phyloP scores from a whole-genome alignment of 2,329 filamentous ascomycete genomes.

The Ophiostoma fasciatum region DNA sequence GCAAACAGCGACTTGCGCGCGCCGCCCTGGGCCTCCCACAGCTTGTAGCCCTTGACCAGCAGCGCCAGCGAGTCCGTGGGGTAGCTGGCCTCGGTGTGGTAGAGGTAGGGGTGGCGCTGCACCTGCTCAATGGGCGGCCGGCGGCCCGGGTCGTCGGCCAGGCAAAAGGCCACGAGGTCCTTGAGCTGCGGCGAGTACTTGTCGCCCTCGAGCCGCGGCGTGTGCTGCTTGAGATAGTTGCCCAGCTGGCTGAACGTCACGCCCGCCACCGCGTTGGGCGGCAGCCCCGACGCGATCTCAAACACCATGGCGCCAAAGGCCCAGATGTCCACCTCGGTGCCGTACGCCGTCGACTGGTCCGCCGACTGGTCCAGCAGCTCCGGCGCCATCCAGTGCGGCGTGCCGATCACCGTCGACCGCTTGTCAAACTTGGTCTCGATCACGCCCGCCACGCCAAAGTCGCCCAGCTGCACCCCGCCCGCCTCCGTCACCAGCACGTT shows the following conservation, averaged over 20 bases:
- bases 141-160: slow-evolving; percentile 51
- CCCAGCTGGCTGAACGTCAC: slow-evolving; percentile 37
- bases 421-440: slow-evolving; percentile 65
- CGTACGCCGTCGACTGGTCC: slow-evolving; percentile 36
- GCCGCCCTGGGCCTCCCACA: slow-evolving; percentile 64
- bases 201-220: slow-evolving; percentile 56
- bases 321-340: slow-evolving; percentile 69
- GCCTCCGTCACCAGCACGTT: slow-evolving; percentile 68
- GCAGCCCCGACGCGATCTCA: slow-evolving; percentile 65
- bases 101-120: slow-evolving; percentile 54
- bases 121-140: slow-evolving; percentile 57
- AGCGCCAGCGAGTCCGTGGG: slow-evolving; percentile 48
- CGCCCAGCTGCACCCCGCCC: slow-evolving; percentile 65
- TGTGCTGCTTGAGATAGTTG: slow-evolving; percentile 42
- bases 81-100: slow-evolving; percentile 44
- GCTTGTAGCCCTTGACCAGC: slow-evolving; percentile 56
- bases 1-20: slow-evolving; percentile 51
- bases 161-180: slow-evolving; percentile 57
- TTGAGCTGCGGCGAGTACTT: slow-evolving; percentile 55
- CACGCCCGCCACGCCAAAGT: slow-evolving; percentile 71
- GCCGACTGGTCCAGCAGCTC: slow-evolving; percentile 44
- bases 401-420: slow-evolving; percentile 67
- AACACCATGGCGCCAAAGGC: slow-evolving; percentile 69
- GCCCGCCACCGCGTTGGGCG: slow-evolving; percentile 50
- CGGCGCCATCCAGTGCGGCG: slow-evolving; percentile 76